A percentile compares a stretch with the other conserved stretches of the same genome.
These are phyloP conservation scores for Dipodascus albidus DNA, from an alignment of 805 yeast species.

Conservation along the genomic window DNA sequence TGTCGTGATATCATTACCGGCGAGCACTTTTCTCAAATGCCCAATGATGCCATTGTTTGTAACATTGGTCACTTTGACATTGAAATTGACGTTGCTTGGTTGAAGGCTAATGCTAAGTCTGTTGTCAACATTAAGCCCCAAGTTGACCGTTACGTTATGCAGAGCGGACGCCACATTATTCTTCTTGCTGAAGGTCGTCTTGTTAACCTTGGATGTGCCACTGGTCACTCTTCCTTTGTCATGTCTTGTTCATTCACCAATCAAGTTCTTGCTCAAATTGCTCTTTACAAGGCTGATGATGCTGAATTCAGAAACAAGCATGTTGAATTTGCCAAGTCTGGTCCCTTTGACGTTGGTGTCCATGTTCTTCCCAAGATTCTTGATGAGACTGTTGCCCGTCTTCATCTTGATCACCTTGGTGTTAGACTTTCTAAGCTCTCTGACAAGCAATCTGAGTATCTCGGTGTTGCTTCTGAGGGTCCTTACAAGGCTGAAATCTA, in stretches of 20 bases:
- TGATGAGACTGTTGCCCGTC: conserved; percentile 97
- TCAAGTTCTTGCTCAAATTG: conserved; percentile 98
- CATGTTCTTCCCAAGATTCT: conserved; percentile 95
- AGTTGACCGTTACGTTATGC: conserved; percentile 92
- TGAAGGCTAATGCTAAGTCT: conserved; percentile 85
- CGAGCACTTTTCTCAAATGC: conserved; percentile 81
- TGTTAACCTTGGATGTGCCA: conserved; percentile 98
- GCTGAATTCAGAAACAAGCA: conserved; percentile 62
- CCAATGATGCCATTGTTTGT: conserved; percentile 98
- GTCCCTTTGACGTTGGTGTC: conserved; percentile 84
- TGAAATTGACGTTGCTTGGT: conserved; percentile 99
- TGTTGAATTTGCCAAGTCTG: conserved; percentile 88
- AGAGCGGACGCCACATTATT: conserved; percentile 85
- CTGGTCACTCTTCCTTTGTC: conserved; percentile 98
- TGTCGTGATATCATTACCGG: conserved; percentile 96
- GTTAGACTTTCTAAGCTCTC: conserved; percentile 73
- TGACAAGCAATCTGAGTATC: conserved; percentile 81
- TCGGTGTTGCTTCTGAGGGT: conserved; percentile 84
- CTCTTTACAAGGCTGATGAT: conserved; percentile 84
- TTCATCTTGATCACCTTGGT: conserved; percentile 91
- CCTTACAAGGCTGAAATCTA: conserved; percentile 97
- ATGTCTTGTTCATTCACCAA: conserved; percentile 99
- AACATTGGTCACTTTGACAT: conserved; percentile 99
- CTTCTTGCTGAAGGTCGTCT: conserved; percentile 98
- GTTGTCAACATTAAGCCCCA: conserved; percentile 97